Percentiles rank a stretch among this genome's conserved stretches.
These are phyloP conservation scores for Fusarium hainanense DNA, from an alignment of 2,329 filamentous ascomycete species.

Conservation along the genomic window DNA sequence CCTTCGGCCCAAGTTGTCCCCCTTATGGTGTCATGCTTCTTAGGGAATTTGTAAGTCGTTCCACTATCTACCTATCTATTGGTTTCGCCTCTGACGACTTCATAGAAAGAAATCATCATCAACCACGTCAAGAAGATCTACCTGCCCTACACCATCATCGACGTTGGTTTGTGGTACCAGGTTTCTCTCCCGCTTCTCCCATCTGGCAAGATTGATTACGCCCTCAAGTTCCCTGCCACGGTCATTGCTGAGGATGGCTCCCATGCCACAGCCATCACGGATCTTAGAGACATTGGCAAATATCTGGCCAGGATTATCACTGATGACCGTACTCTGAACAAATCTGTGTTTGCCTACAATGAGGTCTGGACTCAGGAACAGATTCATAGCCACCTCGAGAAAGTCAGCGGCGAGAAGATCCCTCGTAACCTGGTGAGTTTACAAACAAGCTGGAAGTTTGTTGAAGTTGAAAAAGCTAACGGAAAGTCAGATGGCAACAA, in stretches of 20 bases:
- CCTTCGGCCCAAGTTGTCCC: constrained; percentile 19
- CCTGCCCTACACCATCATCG: constrained; percentile 67
- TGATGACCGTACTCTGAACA: constrained; percentile 65
- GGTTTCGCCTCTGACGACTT: background rate
- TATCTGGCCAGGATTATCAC: constrained; percentile 63
- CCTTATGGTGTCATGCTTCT: constrained; percentile 24
- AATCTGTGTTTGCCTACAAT: constrained; percentile 60
- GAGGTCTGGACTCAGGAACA: constrained; percentile 59
- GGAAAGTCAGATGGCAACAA: constrained; percentile 2
- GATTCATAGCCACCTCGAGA: constrained; percentile 59
- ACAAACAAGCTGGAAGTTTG: accelerated
- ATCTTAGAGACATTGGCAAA: constrained; percentile 63
- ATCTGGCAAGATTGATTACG: constrained; percentile 46
- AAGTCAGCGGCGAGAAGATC: constrained; percentile 60
- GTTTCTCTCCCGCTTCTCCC: constrained; percentile 48
- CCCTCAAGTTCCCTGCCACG: constrained; percentile 49
- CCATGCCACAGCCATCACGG: constrained; percentile 56
- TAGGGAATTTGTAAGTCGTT: constrained; percentile 19
- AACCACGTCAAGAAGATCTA: constrained; percentile 59
- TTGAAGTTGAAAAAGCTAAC: background rate
- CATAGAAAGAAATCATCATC: constrained; percentile 61
- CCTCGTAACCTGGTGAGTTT: constrained; percentile 34
- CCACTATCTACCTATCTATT: accelerated
- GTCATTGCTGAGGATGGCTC: constrained; percentile 60
- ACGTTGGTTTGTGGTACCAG: constrained; percentile 70